These are phyloP conservation scores for Aspergillus amoenus DNA, from an alignment of 2,329 filamentous ascomycete genomes.

Conservation along the genomic window DNA sequence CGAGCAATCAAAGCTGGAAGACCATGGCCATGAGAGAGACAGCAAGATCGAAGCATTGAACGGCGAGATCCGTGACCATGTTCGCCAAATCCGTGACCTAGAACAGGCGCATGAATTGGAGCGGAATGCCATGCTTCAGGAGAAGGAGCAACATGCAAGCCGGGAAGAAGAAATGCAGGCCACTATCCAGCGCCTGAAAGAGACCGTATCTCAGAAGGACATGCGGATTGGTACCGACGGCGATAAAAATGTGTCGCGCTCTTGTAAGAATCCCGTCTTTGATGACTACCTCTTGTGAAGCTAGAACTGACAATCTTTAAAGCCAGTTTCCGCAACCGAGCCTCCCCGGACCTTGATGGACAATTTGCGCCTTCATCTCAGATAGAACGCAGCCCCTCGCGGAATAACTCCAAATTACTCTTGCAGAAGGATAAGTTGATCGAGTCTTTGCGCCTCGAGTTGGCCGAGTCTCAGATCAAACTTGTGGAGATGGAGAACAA, in stretches of 20 bases:
- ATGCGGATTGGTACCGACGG: slow-evolving; percentile 51
- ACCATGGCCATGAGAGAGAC: slow-evolving; percentile 81
- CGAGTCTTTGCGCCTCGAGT: slow-evolving; percentile 83
- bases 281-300: background rate
- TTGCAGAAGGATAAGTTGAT: slow-evolving; percentile 97
- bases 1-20: slow-evolving; percentile 84
- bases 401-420: slow-evolving; percentile 84
- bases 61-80: slow-evolving; percentile 81
- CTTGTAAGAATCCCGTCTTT: slow-evolving; percentile 43
- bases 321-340: slow-evolving; percentile 53
- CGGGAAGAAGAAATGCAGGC: slow-evolving; percentile 87
- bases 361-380: slow-evolving; percentile 87
- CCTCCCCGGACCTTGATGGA: slow-evolving; percentile 65
- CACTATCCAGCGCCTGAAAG: slow-evolving; percentile 88
- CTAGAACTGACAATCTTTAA: slow-evolving; percentile 20
- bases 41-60: slow-evolving; percentile 77
- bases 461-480: slow-evolving; percentile 94
- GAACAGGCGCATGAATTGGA: slow-evolving; percentile 92
- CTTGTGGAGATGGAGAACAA: slow-evolving; percentile 91
- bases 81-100: slow-evolving; percentile 83
- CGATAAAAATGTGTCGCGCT: slow-evolving; percentile 52
- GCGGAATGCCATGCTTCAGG: slow-evolving; percentile 79
- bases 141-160: slow-evolving; percentile 83
- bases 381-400: slow-evolving; percentile 81
- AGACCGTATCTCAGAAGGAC: slow-evolving; percentile 76